Percentiles rank a stretch among this genome's conserved stretches.
Conservation (phyloP, 495 filamentous ascomycete genomes). For the Talaromyces borbonicus region DNA sequence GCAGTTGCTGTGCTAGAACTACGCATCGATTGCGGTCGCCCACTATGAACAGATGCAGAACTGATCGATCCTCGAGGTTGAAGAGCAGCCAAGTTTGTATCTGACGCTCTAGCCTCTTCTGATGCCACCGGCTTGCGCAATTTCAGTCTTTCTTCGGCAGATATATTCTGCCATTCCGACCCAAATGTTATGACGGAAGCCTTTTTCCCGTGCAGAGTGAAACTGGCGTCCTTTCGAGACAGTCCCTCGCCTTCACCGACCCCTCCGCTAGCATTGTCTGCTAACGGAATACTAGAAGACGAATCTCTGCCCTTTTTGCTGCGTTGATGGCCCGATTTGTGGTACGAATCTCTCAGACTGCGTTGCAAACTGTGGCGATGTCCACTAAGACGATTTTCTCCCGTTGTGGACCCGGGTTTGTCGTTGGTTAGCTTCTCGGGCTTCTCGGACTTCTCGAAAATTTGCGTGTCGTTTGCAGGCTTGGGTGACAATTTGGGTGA, state of each 20-base stretch:
- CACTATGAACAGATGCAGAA: constrained; percentile 17
- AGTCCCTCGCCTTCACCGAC: constrained; percentile 54
- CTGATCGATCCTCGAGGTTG: constrained; percentile 24
- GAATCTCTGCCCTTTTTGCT: constrained; percentile 72
- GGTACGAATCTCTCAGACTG: constrained; percentile 77
- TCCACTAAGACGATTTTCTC: constrained; percentile 40
- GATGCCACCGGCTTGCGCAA: constrained; percentile 41
- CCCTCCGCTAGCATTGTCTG: constrained; percentile 43
- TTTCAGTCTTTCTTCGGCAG: constrained; percentile 64
- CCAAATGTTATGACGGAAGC: constrained; percentile 93
- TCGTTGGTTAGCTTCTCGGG: constrained; percentile 24
- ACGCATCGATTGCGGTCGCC: constrained; percentile 25
- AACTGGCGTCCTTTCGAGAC: constrained; percentile 69
- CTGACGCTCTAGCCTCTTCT: constrained; percentile 34
- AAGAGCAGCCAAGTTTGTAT: constrained; percentile 22
- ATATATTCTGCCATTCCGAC: constrained; percentile 75
- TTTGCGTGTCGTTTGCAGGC: constrained; percentile 26
- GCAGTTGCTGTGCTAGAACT: constrained; percentile 31
- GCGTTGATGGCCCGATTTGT: constrained; percentile 53
- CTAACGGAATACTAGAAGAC: constrained; percentile 43
- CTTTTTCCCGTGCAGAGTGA: constrained; percentile 96
- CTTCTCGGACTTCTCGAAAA: constrained; percentile 25
- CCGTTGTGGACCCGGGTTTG: constrained; percentile 21
- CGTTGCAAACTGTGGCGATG: constrained; percentile 86
- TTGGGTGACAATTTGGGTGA: constrained; percentile 22